A percentile compares a stretch with the other conserved stretches of the same genome.
These are phyloP conservation scores for Microglena sp. DNA, from an alignment of 139 green algal genomes.

Conservation along the genomic window DNA sequence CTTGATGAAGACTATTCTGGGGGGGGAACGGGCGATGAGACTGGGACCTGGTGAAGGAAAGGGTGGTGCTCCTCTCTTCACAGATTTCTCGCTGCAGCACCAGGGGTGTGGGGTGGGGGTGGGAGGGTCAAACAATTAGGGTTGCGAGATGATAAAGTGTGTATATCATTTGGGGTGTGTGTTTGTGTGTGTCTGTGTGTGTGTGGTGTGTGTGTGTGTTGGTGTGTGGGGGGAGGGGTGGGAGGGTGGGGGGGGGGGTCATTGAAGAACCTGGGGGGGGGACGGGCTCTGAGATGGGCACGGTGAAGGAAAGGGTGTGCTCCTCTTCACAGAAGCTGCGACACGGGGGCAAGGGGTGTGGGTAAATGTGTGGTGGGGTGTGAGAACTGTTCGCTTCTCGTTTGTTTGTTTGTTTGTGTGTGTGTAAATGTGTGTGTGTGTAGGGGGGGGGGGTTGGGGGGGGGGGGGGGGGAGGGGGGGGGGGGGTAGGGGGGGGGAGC, in stretches of 20 bases:
- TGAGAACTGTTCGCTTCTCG: too few relatives aligned
- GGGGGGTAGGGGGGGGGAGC: too few relatives aligned
- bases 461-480: too few relatives aligned
- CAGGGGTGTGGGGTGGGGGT: slow-evolving; percentile 65
- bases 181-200: too few relatives aligned
- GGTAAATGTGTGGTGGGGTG: not conserved
- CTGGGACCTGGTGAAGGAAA: too few relatives aligned
- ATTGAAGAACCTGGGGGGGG: slow-evolving; percentile 63
- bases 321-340: slow-evolving; percentile 64
- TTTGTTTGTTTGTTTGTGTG: too few relatives aligned
- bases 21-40: too few relatives aligned
- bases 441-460: too few relatives aligned
- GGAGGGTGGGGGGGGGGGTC: slow-evolving; percentile 17
- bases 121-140: not conserved
- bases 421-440: too few relatives aligned
- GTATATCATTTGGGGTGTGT: too few relatives aligned
- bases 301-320: slow-evolving; percentile 82
- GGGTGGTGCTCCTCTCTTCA: not conserved
- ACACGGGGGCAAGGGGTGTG: not conserved
- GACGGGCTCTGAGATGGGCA: slow-evolving; percentile 88
- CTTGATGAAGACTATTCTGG: not conserved
- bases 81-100: not conserved
- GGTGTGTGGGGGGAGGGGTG: too few relatives aligned
- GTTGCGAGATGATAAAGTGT: not conserved
- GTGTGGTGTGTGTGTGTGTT: too few relatives aligned